These are phyloP conservation scores for Penicillium crystallinum DNA, from an alignment of 495 filamentous ascomycete species.

Conservation along the genomic window DNA sequence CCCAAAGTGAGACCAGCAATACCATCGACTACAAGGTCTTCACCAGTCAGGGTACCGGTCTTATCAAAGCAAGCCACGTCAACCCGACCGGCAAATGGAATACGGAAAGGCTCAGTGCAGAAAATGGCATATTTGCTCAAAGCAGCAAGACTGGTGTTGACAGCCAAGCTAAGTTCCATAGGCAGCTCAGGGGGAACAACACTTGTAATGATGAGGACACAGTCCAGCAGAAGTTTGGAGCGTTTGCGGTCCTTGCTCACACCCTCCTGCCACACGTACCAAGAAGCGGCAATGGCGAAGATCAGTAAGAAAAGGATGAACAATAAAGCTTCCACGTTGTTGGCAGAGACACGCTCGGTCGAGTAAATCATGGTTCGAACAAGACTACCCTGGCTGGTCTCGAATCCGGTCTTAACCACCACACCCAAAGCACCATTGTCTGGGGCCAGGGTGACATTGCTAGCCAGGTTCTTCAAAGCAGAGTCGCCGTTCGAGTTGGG, in stretches of 20 bases:
- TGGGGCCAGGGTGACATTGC: conserved; percentile 69
- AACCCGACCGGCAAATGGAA: conserved; percentile 91
- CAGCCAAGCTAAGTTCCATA: conserved; percentile 95
- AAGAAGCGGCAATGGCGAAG: conserved; percentile 96
- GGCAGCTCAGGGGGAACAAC: conserved; percentile 96
- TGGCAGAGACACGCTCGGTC: conserved; percentile 95
- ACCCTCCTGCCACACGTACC: conserved; percentile 99
- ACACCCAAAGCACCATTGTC: conserved; percentile 93
- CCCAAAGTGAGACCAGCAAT: conserved; percentile 83
- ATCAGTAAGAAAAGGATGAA: conserved; percentile 97
- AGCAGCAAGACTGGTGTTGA: conserved; percentile 97
- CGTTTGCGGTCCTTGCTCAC: conserved; percentile 88
- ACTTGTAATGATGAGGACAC: conserved; percentile 93
- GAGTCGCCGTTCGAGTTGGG: conserved; percentile 64
- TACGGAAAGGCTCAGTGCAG: conserved; percentile 99
- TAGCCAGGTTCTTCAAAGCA: conserved; percentile 54
- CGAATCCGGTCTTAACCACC: conserved; percentile 95
- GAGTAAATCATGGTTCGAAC: conserved; percentile 99
- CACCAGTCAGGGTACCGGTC: conserved; percentile 93
- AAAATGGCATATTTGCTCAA: conserved; percentile 94
- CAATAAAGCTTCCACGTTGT: conserved; percentile 87
- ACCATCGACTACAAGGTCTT: conserved; percentile 95
- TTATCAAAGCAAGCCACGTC: conserved; percentile 99
- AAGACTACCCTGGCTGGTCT: conserved; percentile 95
- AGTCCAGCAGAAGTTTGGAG: conserved; percentile 95